Percentiles rank a stretch among this genome's conserved stretches.
These are phyloP conservation scores for Monilinia vaccinii-corymbosi DNA, from an alignment of 2,329 filamentous ascomycete genomes.

Conservation along the genomic window DNA sequence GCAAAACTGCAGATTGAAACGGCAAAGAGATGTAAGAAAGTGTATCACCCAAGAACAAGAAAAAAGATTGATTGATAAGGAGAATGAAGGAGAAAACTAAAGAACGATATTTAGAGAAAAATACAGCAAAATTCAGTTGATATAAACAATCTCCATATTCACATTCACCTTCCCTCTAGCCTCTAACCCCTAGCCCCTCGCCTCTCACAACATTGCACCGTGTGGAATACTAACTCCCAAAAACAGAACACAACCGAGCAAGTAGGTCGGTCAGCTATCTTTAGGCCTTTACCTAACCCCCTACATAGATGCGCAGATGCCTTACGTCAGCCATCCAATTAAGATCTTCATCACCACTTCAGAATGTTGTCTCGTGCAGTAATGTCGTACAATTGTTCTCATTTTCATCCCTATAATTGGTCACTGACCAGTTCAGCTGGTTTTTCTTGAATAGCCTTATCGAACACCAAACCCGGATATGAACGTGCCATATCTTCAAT, in stretches of 20 bases:
- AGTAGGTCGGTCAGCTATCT: neutral
- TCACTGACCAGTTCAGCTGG: neutral
- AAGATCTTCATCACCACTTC: neutral
- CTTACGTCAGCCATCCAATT: conserved; percentile 10
- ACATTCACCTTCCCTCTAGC: too few species aligned
- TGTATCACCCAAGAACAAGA: neutral
- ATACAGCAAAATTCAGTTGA: neutral
- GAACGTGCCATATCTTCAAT: neutral
- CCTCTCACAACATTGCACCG: neutral
- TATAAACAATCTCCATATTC: neutral
- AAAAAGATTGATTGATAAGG: neutral
- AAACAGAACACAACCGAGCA: neutral
- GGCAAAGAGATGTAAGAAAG: neutral
- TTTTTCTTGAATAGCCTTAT: neutral
- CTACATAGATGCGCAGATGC: neutral
- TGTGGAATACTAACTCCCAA: neutral
- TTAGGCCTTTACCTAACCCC: neutral
- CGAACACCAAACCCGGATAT: neutral
- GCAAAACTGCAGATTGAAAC: neutral
- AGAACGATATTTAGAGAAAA: neutral
- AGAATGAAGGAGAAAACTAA: neutral
- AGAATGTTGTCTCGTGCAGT: neutral
- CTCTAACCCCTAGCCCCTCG: too few species aligned
- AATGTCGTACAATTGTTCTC: neutral
- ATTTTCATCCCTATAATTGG: neutral